Conservation (phyloP, 2,329 filamentous ascomycete genomes). For the Colletotrichum limetticola region DNA sequence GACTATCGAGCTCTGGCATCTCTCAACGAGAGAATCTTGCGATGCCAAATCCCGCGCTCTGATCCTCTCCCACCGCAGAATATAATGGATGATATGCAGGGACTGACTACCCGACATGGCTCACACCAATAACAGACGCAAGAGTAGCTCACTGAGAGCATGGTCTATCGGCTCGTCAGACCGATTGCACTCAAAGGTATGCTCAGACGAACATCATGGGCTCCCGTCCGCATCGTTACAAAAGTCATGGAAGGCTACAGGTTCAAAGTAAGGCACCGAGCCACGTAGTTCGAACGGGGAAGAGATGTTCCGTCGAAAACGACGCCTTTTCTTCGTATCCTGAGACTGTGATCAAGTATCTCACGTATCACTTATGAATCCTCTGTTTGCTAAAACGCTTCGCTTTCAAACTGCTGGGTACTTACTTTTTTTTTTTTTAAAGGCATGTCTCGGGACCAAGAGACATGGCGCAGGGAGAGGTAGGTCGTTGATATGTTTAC, state of each 20-base stretch:
- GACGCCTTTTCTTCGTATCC: not conserved
- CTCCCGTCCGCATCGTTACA: not conserved
- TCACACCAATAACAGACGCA: not conserved
- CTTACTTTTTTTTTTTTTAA: not conserved
- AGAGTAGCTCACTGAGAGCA: not conserved
- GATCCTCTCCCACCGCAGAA: not conserved
- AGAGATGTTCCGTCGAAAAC: not conserved
- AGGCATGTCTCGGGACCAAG: slow-evolving; percentile 5
- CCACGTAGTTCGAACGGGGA: not conserved
- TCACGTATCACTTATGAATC: not conserved
- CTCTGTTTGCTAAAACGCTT: not conserved
- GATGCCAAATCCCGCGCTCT: not conserved
- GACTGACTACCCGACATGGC: not conserved
- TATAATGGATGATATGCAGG: not conserved
- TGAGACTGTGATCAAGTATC: not conserved
- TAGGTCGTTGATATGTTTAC: not conserved
- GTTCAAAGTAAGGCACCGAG: not conserved
- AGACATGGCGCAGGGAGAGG: slow-evolving; percentile 16
- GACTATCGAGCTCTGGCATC: too few relatives aligned
- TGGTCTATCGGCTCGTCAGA: not conserved
- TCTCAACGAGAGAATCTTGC: not conserved
- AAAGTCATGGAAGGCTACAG: not conserved
- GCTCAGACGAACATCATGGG: not conserved
- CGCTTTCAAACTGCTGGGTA: too few relatives aligned
- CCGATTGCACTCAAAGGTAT: not conserved